Evolutionary conservation across 257 asterid genomes (phyloP), one percentile per base, ranked within the genome.

Genomic region (Ophiorrhiza pumila): DNA sequence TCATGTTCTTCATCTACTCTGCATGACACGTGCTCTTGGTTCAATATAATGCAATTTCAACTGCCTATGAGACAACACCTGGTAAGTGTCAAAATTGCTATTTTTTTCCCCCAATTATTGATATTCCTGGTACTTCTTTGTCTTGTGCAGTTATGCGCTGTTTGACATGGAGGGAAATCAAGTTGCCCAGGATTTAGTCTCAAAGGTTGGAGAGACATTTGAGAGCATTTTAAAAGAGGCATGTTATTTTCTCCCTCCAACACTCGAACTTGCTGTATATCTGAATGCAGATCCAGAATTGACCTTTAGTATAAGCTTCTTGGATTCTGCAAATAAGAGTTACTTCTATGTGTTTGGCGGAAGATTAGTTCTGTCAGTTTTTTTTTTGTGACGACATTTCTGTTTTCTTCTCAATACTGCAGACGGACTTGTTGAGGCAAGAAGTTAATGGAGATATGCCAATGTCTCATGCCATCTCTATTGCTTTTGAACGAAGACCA

Each of bases 171-270:
- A 95, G 32, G 98, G 99, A 25, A 89, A 87, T 74, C 93, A 95
- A 87, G 96, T 95, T 81, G 87, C 95, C 68, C 99, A 90, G 83
- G 97, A 87, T 13, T 78, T 95, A 66, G 99, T 95, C 77, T 34
- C 96, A 27, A 86, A 86, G 82, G 86, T 90, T 76, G 99, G 99
- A n/a, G 84, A 84, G 81, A 84, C 90, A 79, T 95, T 95, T 76
- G 97, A 95, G 83, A 69, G 79, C 85, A 87, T 95, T 74, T 81
- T 95, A 87, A 86, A 90, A 82, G 98, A 95, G 96, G 98, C 66
- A 87, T 5, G 77, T 47, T 50, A 37, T 55, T 22, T 23, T 74
- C 29, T 32, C 23, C 50, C 56, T 69, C 46, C 63, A 27, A 11
- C 29, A 34, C 23, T 10, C 4, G 4, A 67, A 15, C 20, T 14